Conservation (phyloP, 495 filamentous ascomycete species). For the Xylaria scruposa region DNA sequence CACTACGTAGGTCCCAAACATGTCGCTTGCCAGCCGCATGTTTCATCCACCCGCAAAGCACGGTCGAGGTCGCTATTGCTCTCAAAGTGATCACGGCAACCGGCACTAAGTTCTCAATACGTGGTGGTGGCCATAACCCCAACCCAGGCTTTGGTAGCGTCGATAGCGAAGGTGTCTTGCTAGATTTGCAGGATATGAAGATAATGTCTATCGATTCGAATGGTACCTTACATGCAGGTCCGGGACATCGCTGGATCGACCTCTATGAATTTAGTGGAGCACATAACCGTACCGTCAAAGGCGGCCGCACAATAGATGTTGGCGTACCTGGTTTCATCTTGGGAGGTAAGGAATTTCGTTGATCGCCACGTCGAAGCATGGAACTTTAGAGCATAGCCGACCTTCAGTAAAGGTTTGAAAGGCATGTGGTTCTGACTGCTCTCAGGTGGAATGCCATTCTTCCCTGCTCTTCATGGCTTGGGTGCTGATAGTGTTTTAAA, state of each 20-base stretch:
- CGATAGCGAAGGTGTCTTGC: neutral
- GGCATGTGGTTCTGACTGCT: neutral
- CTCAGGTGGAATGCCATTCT: neutral
- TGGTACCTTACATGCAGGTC: neutral
- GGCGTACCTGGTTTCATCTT: neutral
- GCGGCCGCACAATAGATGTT: neutral
- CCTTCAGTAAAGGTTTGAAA: neutral
- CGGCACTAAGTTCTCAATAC: neutral
- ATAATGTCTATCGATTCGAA: neutral
- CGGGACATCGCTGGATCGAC: neutral
- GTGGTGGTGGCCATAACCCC: neutral
- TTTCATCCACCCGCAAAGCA: neutral
- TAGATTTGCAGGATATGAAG: neutral
- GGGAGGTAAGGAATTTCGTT: neutral
- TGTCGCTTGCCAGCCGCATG: neutral
- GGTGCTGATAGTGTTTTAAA: neutral
- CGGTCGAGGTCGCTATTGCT: neutral
- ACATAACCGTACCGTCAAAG: neutral
- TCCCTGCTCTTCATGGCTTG: neutral
- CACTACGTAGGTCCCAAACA: neutral
- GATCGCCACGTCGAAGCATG: neutral
- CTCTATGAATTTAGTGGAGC: neutral
- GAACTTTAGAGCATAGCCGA: neutral
- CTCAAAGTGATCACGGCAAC: neutral
- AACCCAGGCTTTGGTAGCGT: neutral